A percentile compares a stretch with the other conserved stretches of the same genome.
These are phyloP conservation scores for Ophiorrhiza pumila DNA, from an alignment of 257 asterid species.

Conservation along the genomic window DNA sequence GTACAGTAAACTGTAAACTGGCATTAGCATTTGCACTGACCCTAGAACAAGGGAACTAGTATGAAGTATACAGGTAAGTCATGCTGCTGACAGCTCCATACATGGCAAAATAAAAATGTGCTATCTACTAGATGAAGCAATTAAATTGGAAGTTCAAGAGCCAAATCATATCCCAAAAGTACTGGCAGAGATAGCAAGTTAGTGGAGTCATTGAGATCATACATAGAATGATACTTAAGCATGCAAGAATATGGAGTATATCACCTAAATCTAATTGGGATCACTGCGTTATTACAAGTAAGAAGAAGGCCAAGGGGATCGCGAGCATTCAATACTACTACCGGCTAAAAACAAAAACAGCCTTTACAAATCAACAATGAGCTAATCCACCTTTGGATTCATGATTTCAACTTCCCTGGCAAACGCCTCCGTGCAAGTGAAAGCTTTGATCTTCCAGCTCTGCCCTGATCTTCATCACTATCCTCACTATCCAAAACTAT, in stretches of 20 bases:
- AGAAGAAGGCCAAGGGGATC: neutral
- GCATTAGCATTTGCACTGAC: neutral
- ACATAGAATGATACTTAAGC: neutral
- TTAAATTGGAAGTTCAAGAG: neutral
- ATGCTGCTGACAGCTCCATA: neutral
- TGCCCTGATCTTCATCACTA: slow-evolving; percentile 52
- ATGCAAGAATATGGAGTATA: neutral
- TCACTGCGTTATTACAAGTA: neutral
- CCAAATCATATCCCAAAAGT: neutral
- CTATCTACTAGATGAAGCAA: slow-evolving; percentile 1
- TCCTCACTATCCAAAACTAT: slow-evolving; percentile 83
- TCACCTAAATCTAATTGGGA: neutral
- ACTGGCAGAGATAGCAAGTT: neutral
- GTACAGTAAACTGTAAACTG: neutral
- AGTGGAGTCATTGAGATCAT: neutral
- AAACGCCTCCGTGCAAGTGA: slow-evolving; percentile 44
- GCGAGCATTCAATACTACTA: too few species aligned
- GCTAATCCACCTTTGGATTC: neutral
- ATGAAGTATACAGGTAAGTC: neutral
- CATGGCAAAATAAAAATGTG: neutral
- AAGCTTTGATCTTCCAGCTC: slow-evolving; percentile 50
- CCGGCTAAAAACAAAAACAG: neutral
- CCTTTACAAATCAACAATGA: neutral
- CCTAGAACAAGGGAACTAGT: neutral
- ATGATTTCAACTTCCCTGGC: slow-evolving; percentile 45